Evolutionary conservation across 805 yeast genomes (phyloP).

Genomic region (Yueomyces sinensis): DNA sequence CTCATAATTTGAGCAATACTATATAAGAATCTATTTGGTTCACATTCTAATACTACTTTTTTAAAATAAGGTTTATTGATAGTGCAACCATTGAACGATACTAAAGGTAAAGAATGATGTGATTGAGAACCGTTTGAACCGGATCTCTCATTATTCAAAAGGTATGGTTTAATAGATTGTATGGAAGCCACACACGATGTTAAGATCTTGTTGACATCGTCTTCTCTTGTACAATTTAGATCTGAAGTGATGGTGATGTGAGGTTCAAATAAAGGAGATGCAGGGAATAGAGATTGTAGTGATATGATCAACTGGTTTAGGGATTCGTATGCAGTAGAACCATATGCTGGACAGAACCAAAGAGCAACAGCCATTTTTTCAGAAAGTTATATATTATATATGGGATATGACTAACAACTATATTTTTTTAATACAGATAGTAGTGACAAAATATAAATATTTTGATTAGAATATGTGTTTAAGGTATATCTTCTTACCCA

Average conservation of each 20-base stretch:
- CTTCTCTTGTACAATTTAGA: slow-evolving; percentile 34
- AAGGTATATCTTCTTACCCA: too few relatives aligned
- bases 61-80: slow-evolving; percentile 19
- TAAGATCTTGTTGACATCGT: slow-evolving; percentile 46
- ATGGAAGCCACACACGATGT: slow-evolving; percentile 44
- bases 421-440: too few relatives aligned
- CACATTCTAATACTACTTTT: slow-evolving; percentile 17
- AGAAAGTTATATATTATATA: too few relatives aligned
- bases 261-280: slow-evolving; percentile 57
- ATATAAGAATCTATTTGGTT: slow-evolving; percentile 16
- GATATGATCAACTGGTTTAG: slow-evolving; percentile 49
- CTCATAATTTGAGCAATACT: slow-evolving; percentile 36
- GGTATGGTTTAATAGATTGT: slow-evolving; percentile 21
- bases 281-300: slow-evolving; percentile 56
- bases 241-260: slow-evolving; percentile 67
- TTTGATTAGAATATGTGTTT: too few relatives aligned
- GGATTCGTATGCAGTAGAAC: slow-evolving; percentile 40
- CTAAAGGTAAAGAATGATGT: slow-evolving; percentile 4
- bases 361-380: slow-evolving; percentile 39
- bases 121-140: not conserved
- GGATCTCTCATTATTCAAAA: slow-evolving; percentile 4
- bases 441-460: too few relatives aligned
- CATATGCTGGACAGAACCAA: slow-evolving; percentile 62
- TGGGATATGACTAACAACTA: too few relatives aligned
- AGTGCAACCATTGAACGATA: slow-evolving; percentile 14